phyloP scores from a whole-genome alignment of 2,329 filamentous ascomycete species.

The Nemania sp. region DNA sequence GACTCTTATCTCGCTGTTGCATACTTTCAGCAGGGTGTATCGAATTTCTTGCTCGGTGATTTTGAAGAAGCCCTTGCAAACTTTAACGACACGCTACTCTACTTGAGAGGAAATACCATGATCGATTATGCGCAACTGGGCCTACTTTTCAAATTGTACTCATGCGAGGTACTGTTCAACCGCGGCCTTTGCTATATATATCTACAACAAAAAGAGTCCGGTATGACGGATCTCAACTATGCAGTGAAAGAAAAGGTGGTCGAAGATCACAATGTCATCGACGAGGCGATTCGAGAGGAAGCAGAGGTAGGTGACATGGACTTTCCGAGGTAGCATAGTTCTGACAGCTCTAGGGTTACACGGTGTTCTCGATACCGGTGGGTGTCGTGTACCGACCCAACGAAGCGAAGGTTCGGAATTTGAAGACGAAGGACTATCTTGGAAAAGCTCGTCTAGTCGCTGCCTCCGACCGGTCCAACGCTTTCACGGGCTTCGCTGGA shows the following conservation, averaged over 20 bases:
- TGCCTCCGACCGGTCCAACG: conserved; percentile 78
- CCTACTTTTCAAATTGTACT: conserved; percentile 93
- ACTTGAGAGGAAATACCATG: conserved; percentile 92
- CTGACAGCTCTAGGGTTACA: conserved; percentile 75
- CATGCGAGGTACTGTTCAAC: conserved; percentile 97
- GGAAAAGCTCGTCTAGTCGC: conserved; percentile 95
- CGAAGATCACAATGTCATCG: conserved; percentile 95
- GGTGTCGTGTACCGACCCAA: conserved; percentile 95
- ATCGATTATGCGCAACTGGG: conserved; percentile 98
- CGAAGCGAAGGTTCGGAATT: conserved; percentile 95
- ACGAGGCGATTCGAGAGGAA: conserved; percentile 91
- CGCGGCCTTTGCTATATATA: conserved; percentile 97
- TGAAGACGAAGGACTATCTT: conserved; percentile 97
- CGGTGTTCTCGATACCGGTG: conserved; percentile 96
- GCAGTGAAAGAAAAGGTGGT: conserved; percentile 96
- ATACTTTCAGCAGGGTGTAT: conserved; percentile 98
- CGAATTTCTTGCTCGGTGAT: conserved; percentile 94
- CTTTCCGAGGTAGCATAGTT: conserved; percentile 2
- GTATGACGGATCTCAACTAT: conserved; percentile 87
- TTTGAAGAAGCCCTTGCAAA: conserved; percentile 97
- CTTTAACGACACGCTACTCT: conserved; percentile 96
- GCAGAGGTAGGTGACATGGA: conserved; percentile 69
- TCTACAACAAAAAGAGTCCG: conserved; percentile 85
- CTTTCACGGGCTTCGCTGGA: conserved; percentile 80
- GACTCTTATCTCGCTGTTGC: conserved; percentile 97